Evolutionary conservation across 352 stramenopile species (phyloP), one percentile per base, ranked within the genome.

Genomic region (Pythium aquatile): DNA sequence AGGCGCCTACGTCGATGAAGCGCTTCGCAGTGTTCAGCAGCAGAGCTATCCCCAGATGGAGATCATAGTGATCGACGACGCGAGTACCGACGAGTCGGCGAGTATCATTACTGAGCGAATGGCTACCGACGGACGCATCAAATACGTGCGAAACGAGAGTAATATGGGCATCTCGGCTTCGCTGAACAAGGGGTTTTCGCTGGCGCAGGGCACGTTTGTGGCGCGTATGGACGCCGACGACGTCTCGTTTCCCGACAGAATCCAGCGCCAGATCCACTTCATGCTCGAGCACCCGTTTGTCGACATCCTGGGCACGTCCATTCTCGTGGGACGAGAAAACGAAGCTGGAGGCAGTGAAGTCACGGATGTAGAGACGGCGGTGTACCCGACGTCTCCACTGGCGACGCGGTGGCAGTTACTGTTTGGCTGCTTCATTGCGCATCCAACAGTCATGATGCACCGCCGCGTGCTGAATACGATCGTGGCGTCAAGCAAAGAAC

Each of bases 191-290:
- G 88, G 87, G 0, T 69, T 97, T 42, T 65, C 69, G 17, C 28
- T 76, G 20, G 85, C 83, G 14, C 65, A 59, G 29, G 72, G 78
- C 35, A 66, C 74, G 8, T 76, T 91, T 57, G 59, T 96, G 13
- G 85, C 86, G 3, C 77, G 89, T 51, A 97, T 97, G 89, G 89
- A 97, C 52, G 83, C 79, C 49, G 89, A 97, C 72, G 89, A 97
- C 58, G 49, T 97, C 33, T 76, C 73, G 20, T 61, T 87, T 11
- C 70, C 79, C 28, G 61, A 78, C 5, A 75, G 88, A 7, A 74
- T 97, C 11, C 58, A 78, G 33, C 60, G 69, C 5, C 88, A 96
- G 63, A 51, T 87, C 37, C 37, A 61, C 11, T 82, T 76, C 32
- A 64, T 90, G 51, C 48, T 61, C 2, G 63, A 74, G 55, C 65